Conservation (phyloP, 352 stramenopile species). For the Globisporangium polare region DNA sequence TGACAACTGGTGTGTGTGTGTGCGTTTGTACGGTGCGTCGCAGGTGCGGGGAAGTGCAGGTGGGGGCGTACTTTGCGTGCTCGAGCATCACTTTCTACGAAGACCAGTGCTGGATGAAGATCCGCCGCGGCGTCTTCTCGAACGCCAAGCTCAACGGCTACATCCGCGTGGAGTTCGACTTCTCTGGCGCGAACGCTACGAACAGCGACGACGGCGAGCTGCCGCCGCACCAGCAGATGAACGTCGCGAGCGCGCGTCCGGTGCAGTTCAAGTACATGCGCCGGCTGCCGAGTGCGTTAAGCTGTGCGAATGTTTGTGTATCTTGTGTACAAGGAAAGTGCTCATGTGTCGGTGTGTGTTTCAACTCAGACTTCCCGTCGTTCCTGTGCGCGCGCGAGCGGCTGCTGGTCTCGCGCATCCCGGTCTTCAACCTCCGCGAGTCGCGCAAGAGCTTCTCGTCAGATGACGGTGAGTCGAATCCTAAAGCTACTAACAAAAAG, state of each 20-base stretch:
- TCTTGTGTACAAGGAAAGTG: not conserved
- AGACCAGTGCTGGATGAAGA: conserved; percentile 72
- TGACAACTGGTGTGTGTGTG: not conserved
- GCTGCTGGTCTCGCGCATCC: conserved; percentile 44
- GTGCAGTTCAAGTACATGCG: conserved; percentile 50
- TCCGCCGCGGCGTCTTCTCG: conserved; percentile 71
- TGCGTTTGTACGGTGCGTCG: not conserved
- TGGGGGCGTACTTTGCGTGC: conserved; percentile 68
- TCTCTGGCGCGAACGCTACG: conserved; percentile 10
- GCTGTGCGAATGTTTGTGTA: not conserved
- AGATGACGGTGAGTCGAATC: conserved; percentile 10
- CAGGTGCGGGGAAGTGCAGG: conserved; percentile 49
- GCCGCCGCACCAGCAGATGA: conserved; percentile 27
- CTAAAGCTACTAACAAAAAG: conserved; percentile 20
- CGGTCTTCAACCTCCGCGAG: conserved; percentile 36
- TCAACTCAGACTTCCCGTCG: conserved; percentile 55
- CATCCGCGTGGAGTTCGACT: conserved; percentile 59
- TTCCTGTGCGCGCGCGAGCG: conserved; percentile 54
- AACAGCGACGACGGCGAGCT: conserved; percentile 21
- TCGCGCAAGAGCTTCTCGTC: conserved; percentile 12
- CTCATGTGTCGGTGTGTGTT: too few species aligned
- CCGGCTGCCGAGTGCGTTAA: conserved; percentile 43
- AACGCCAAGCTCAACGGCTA: conserved; percentile 69
- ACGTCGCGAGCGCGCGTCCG: conserved; percentile 14
- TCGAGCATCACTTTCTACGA: conserved; percentile 47